phyloP scores from a whole-genome alignment of 2,329 filamentous ascomycete genomes.

The Exserohilum turcica region DNA sequence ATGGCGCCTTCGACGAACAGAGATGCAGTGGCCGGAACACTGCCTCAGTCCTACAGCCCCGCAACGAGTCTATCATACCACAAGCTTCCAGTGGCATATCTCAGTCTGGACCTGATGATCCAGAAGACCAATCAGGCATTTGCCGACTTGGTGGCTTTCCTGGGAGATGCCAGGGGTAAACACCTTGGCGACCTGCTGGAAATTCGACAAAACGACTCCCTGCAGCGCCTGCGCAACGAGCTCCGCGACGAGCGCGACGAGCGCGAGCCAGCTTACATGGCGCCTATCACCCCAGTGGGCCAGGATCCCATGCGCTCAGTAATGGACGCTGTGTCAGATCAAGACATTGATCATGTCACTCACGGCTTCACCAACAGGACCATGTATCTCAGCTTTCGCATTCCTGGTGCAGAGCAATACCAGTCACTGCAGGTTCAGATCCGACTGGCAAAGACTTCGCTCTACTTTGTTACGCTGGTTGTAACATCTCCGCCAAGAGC shows the following conservation, averaged over 20 bases:
- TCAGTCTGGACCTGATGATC: constrained; percentile 56
- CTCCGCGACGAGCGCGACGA: constrained; percentile 55
- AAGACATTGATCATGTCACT: constrained; percentile 52
- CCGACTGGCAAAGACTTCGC: constrained; percentile 50
- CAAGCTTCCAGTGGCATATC: constrained; percentile 47
- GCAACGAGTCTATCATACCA: constrained; percentile 37
- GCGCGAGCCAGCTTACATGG: constrained; percentile 56
- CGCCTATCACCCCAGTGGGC: constrained; percentile 53
- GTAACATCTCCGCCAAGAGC: constrained; percentile 35
- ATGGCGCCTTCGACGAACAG: constrained; percentile 20
- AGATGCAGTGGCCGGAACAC: constrained; percentile 17
- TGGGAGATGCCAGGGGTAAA: constrained; percentile 47
- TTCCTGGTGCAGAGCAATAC: constrained; percentile 36
- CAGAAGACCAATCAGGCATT: constrained; percentile 54
- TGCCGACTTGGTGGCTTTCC: constrained; percentile 49
- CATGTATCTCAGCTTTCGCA: constrained; percentile 49
- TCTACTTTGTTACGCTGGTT: constrained; percentile 54
- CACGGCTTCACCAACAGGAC: constrained; percentile 51
- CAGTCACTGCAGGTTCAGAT: constrained; percentile 45
- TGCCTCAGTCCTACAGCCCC: constrained; percentile 27
- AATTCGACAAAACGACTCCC: constrained; percentile 48
- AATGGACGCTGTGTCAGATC: constrained; percentile 48
- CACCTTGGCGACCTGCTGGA: constrained; percentile 53
- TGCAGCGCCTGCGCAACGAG: constrained; percentile 52
- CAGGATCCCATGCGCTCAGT: constrained; percentile 51